Percentiles rank a stretch among this genome's conserved stretches.
Conservation (phyloP, 352 stramenopile species). For the Halophytophthora polymorphica region DNA sequence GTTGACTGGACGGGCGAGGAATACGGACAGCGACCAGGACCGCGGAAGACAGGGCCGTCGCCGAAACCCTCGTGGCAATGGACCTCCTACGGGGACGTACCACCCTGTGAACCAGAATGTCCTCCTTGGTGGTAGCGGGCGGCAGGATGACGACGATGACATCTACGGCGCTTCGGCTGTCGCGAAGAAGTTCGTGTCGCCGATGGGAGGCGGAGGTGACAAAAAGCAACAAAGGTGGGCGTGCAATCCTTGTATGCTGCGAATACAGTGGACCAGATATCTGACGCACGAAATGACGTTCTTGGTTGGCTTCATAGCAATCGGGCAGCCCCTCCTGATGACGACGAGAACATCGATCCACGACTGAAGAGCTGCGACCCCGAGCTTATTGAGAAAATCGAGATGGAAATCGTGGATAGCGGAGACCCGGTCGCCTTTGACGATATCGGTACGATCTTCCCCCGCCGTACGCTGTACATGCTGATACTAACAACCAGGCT, state of each 20-base stretch:
- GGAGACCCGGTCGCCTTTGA: conserved; percentile 94
- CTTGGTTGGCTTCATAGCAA: conserved; percentile 11
- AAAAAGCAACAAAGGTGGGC: conserved; percentile 16
- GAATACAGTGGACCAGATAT: conserved; percentile 1
- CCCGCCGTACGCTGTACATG: neutral
- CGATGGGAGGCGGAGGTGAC: conserved; percentile 31
- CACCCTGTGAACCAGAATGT: conserved; percentile 78
- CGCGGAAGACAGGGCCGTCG: conserved; percentile 15
- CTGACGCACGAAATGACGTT: neutral
- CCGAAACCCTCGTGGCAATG: conserved; percentile 21
- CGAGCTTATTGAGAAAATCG: conserved; percentile 95
- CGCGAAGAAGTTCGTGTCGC: conserved; percentile 76
- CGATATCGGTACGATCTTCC: conserved; percentile 88
- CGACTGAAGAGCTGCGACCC: conserved; percentile 93
- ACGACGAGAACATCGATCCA: conserved; percentile 91
- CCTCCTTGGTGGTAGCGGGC: conserved; percentile 40
- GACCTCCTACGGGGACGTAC: conserved; percentile 41
- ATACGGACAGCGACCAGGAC: conserved; percentile 36
- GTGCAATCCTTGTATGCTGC: neutral
- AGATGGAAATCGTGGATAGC: conserved; percentile 96
- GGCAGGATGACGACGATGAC: conserved; percentile 22
- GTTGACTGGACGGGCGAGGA: conserved; percentile 32
- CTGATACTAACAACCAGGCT: neutral
- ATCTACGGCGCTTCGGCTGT: conserved; percentile 32
- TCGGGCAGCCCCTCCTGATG: conserved; percentile 16